Evolutionary conservation across 2,329 filamentous ascomycete genomes (phyloP).

Genomic region (Boeremia exigua): DNA sequence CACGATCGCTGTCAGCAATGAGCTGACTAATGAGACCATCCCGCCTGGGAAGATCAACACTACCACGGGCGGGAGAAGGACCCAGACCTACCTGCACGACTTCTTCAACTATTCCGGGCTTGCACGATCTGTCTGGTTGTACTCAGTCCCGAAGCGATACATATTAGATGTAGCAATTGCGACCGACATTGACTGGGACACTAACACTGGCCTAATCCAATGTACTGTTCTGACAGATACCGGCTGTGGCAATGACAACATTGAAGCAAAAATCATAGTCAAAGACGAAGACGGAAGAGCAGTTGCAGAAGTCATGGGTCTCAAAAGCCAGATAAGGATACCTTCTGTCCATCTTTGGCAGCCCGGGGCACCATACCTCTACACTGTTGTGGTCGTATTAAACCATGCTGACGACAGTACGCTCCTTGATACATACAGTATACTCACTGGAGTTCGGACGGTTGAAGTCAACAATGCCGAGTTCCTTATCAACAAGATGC

Average conservation of each 20-base stretch:
- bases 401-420: neutral
- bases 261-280: neutral
- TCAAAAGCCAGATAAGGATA: neutral
- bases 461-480: neutral
- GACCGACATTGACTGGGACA: neutral
- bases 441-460: neutral
- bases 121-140: neutral
- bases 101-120: constrained; percentile 1
- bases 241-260: neutral
- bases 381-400: neutral
- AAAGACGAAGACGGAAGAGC: neutral
- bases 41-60: neutral
- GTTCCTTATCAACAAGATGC: constrained; percentile 1
- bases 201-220: neutral
- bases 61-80: neutral
- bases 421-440: neutral
- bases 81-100: neutral
- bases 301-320: neutral
- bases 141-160: neutral
- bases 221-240: neutral
- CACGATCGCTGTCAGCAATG: neutral
- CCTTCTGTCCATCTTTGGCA: neutral
- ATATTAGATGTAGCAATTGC: neutral
- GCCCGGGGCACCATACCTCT: neutral
- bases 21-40: neutral